These are phyloP conservation scores for Begonia fuchsioides DNA, from an alignment of 306 rosid species.

Conservation along the genomic window DNA sequence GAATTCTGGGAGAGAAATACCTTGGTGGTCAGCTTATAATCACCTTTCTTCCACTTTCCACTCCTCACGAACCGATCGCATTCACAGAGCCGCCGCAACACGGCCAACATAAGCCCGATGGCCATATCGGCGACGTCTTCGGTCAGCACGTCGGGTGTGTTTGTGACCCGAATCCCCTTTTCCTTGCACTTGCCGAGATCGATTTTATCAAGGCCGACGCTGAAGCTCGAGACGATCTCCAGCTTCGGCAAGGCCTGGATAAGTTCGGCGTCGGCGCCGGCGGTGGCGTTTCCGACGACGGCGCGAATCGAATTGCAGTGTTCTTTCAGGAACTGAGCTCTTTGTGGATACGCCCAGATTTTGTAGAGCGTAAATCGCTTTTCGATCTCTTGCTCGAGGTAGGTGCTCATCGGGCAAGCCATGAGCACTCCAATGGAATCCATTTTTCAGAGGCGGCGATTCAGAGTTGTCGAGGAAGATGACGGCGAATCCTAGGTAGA, in stretches of 20 bases:
- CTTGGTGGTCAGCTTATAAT: conserved; percentile 56
- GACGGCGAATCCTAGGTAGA: too few species aligned
- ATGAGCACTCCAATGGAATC: conserved; percentile 41
- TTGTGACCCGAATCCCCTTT: conserved; percentile 59
- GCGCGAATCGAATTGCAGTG: conserved; percentile 43
- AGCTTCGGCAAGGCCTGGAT: conserved; percentile 48
- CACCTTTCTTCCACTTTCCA: conserved; percentile 60
- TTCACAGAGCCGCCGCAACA: conserved; percentile 43
- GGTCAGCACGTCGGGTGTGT: conserved; percentile 75
- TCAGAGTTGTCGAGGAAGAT: too few species aligned
- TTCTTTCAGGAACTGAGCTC: conserved; percentile 20
- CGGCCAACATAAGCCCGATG: conserved; percentile 37
- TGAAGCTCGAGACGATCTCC: conserved; percentile 55
- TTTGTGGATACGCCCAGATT: conserved; percentile 27
- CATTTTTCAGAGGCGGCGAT: too few species aligned
- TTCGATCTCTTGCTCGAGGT: conserved; percentile 54
- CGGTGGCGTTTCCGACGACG: conserved; percentile 19
- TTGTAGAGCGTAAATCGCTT: conserved; percentile 54
- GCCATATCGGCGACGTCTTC: conserved; percentile 73
- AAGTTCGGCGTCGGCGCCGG: conserved; percentile 42
- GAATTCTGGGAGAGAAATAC: conserved; percentile 11
- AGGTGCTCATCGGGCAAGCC: conserved; percentile 24
- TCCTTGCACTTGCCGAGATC: conserved; percentile 40
- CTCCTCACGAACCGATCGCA: conserved; percentile 53
- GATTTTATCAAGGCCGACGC: conserved; percentile 69